These are phyloP conservation scores for Erysimum cheiranthoides DNA, from an alignment of 345 rosid species.

Conservation along the genomic window DNA sequence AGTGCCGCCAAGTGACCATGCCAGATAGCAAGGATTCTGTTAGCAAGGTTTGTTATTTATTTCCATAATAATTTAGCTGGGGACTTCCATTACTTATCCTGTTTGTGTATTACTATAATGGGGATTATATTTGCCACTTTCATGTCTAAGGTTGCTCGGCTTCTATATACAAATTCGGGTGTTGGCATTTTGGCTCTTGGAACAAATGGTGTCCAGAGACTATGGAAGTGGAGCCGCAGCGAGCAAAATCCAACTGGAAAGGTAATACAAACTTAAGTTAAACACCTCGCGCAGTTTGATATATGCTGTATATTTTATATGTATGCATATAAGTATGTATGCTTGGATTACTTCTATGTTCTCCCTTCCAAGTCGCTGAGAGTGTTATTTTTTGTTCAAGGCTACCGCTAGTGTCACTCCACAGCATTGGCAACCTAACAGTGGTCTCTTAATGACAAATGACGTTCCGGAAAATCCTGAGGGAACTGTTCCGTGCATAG, in stretches of 20 bases:
- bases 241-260: conserved; percentile 62
- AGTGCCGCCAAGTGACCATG: conserved; percentile 72
- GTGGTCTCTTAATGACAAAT: conserved; percentile 77
- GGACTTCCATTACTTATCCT: not conserved
- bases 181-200: conserved; percentile 57
- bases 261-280: conserved; percentile 37
- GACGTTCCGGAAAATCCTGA: conserved; percentile 68
- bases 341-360: not conserved
- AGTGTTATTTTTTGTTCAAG: conserved; percentile 43
- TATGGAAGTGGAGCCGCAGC: conserved; percentile 63
- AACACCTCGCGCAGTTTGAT: not conserved
- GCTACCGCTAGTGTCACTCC: conserved; percentile 69
- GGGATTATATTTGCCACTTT: conserved; percentile 14
- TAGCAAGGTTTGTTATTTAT: conserved; percentile 67
- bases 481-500: conserved; percentile 61
- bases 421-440: conserved; percentile 81
- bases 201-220: conserved; percentile 59
- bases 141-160: conserved; percentile 54
- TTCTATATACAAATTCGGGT: conserved; percentile 62
- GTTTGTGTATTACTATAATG: not conserved
- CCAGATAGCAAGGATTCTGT: conserved; percentile 76
- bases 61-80: conserved; percentile 5
- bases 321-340: not conserved
- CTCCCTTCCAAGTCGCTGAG: conserved; percentile 13
- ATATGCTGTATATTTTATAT: conserved; percentile 7